phyloP scores from a whole-genome alignment of 108 stramenopile genomes.

The Aurantiochytrium sp. region DNA sequence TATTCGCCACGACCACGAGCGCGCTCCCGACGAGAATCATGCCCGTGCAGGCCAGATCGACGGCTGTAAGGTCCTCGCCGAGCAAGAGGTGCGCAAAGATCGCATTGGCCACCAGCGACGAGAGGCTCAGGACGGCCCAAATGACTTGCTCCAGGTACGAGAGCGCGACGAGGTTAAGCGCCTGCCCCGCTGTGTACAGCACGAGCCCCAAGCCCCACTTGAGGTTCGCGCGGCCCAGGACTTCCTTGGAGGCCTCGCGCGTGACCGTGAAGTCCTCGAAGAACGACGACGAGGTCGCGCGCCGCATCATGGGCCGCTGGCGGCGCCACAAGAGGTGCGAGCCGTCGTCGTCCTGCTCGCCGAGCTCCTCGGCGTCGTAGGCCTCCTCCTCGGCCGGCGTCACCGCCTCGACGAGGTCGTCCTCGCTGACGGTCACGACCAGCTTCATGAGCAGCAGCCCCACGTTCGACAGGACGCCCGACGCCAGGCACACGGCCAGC shows the following conservation, averaged over 20 bases:
- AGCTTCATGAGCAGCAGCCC: not conserved
- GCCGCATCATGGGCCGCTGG: not conserved
- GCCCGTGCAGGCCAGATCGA: not conserved
- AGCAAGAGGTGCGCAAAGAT: not conserved
- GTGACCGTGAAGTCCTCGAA: not conserved
- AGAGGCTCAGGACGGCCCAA: slow-evolving; percentile 18
- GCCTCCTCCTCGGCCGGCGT: not conserved
- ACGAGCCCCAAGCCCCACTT: not conserved
- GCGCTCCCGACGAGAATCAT: not conserved
- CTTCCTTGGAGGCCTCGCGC: not conserved
- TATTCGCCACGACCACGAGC: not conserved
- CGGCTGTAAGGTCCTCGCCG: not conserved
- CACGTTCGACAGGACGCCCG: not conserved
- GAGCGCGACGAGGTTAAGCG: not conserved
- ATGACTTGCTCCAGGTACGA: slow-evolving; percentile 12
- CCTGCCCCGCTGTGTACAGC: not conserved
- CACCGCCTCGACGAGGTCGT: not conserved
- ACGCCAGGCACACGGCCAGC: not conserved
- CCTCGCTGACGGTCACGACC: not conserved
- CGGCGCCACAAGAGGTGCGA: not conserved
- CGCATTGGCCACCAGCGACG: slow-evolving; percentile 7
- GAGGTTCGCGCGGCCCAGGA: slow-evolving; percentile 11
- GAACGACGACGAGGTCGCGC: not conserved
- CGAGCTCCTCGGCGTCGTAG: not conserved
- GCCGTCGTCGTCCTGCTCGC: not conserved